Conservation (phyloP, 1,284 basidiomycete species). For the Pascua guehoae region DNA sequence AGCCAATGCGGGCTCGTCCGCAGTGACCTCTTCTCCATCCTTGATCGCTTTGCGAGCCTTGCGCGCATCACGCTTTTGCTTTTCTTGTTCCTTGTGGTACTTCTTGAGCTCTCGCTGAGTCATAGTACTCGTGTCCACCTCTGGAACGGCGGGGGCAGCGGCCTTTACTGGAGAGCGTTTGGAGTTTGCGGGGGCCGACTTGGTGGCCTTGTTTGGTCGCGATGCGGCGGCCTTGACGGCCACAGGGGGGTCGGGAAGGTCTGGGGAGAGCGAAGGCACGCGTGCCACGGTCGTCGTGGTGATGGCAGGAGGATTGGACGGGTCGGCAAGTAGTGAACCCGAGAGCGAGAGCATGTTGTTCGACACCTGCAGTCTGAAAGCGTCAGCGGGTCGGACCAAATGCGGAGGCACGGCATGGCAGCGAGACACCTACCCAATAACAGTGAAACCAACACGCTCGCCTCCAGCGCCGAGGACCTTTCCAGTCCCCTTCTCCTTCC, state of each 20-base stretch:
- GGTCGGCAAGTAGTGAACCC: slow-evolving; percentile 81
- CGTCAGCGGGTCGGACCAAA: background rate
- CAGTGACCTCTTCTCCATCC: slow-evolving; percentile 6
- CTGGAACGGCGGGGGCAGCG: slow-evolving; percentile 7
- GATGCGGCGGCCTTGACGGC: slow-evolving; percentile 6
- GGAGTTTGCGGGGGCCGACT: slow-evolving; percentile 7
- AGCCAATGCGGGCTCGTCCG: slow-evolving; percentile 9
- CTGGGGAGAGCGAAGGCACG: slow-evolving; percentile 25
- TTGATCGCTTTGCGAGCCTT: slow-evolving; percentile 39
- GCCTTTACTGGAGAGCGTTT: background rate
- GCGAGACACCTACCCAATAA: slow-evolving; percentile 68
- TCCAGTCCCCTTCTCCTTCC: slow-evolving; percentile 72
- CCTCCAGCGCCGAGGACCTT: slow-evolving; percentile 67
- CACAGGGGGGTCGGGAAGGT: slow-evolving; percentile 18
- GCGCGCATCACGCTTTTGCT: slow-evolving; percentile 36
- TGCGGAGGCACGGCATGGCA: no score
- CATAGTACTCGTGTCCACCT: slow-evolving; percentile 31
- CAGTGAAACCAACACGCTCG: slow-evolving; percentile 76
- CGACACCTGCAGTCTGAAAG: slow-evolving; percentile 73
- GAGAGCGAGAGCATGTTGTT: slow-evolving; percentile 93
- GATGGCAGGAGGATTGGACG: slow-evolving; percentile 66
- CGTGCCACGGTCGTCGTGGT: slow-evolving; percentile 19
- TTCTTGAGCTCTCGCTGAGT: slow-evolving; percentile 36
- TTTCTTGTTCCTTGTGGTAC: slow-evolving; percentile 42
- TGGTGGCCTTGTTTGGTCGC: slow-evolving; percentile 8